Evolutionary conservation across 345 rosid genomes (phyloP).

Genomic region (Eucalyptus paniculata): DNA sequence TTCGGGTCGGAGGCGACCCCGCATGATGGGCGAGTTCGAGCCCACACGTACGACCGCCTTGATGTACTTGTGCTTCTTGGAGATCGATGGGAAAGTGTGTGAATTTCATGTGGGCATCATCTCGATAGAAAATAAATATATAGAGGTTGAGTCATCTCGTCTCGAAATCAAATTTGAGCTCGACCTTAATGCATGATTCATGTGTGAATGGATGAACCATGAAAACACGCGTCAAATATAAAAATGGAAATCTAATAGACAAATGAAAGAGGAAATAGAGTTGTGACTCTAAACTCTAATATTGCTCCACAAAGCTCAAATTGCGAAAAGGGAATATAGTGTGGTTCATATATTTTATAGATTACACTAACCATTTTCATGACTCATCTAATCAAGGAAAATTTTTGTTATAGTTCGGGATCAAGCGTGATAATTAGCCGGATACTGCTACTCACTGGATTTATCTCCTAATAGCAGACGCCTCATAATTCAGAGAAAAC

Average conservation of each 20-base stretch:
- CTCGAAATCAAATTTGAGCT: background rate
- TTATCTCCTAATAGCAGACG: background rate
- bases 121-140: background rate
- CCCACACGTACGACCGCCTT: accelerated
- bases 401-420: background rate
- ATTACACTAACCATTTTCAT: background rate
- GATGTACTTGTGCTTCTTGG: background rate
- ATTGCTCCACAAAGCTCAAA: background rate
- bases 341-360: background rate
- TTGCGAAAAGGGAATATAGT: background rate
- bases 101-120: background rate
- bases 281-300: background rate
- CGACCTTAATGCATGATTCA: background rate
- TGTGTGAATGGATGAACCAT: background rate
- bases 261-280: no score
- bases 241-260: background rate
- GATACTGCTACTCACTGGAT: background rate
- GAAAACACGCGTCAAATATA: background rate
- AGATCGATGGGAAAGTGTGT: background rate
- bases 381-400: background rate
- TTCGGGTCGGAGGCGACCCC: background rate
- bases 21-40: background rate
- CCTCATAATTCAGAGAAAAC: background rate
- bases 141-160: background rate
- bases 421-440: background rate